These are phyloP conservation scores for Lactarius pseudohatsudake DNA, from an alignment of 768 basidiomycete species.

Conservation along the genomic window DNA sequence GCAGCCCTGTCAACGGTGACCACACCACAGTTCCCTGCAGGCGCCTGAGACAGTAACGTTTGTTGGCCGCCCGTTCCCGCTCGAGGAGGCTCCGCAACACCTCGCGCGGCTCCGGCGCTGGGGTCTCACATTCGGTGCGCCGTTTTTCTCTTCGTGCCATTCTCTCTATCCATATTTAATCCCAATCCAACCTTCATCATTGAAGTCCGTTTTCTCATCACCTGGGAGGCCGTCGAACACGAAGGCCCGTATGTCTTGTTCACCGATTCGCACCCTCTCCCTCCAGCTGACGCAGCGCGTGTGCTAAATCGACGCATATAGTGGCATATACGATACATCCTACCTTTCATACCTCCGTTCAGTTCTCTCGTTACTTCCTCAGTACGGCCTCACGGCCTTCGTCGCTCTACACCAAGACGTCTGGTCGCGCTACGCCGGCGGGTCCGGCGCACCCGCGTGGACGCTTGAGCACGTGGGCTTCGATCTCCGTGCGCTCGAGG, in stretches of 20 bases:
- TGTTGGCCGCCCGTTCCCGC: conserved; percentile 86
- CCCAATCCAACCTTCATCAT: not conserved
- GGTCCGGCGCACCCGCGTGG: conserved; percentile 97
- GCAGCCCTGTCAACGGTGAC: conserved; percentile 68
- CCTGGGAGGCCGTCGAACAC: conserved; percentile 98
- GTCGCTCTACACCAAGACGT: conserved; percentile 92
- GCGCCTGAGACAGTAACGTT: conserved; percentile 72
- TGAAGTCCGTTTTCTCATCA: conserved; percentile 85
- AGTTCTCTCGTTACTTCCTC: conserved; percentile 65
- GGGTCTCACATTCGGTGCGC: conserved; percentile 84
- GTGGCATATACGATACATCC: conserved; percentile 79
- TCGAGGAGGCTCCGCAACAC: conserved; percentile 85
- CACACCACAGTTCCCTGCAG: conserved; percentile 66
- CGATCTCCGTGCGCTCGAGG: conserved; percentile 75
- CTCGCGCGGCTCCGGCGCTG: conserved; percentile 77
- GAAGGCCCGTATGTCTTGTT: conserved; percentile 71
- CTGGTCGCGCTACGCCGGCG: conserved; percentile 93
- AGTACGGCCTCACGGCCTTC: conserved; percentile 72
- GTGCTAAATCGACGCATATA: conserved; percentile 34
- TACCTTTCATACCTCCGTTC: conserved; percentile 78
- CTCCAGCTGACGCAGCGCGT: not conserved
- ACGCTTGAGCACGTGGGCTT: conserved; percentile 86
- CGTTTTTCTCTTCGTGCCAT: not conserved
- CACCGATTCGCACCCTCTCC: not conserved
- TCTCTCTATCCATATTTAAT: not conserved